Evolutionary conservation across 371 early-diverging fungal genomes (phyloP), one percentile per base, ranked within the genome.

Genomic region (Polyrhizophydium stewartii): DNA sequence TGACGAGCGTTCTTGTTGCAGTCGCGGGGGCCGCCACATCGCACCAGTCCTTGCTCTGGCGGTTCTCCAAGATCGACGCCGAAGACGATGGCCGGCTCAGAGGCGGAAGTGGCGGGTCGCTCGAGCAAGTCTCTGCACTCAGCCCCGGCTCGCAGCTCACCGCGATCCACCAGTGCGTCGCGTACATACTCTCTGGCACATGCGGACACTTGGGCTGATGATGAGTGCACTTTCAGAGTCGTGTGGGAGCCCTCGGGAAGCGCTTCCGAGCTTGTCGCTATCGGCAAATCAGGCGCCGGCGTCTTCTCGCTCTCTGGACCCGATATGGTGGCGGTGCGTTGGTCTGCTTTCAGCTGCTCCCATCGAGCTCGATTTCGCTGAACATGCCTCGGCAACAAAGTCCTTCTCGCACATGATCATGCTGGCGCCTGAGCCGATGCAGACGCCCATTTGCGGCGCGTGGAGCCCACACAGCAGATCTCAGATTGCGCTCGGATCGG

Each of bases 401-500:
- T 35, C 35, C 35, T 35, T 35, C 7, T 3, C 7, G 7, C 3
- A 13, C 35, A 35, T 35, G 7, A 35, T 35, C 13, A 3, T 3
- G 3, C 35, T 35, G 3, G 7, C 35, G 3, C 35, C 7, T 13
- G 35, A 35, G 13, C 7, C 35, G 3, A 13, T 3, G 3, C 35
- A 35, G 35, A 13, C 3, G 3, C 3, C 13, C 35, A 35, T 7
- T 13, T 80, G 84, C 51, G 88, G 79, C 0, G 79, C 82, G 5
- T 91, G 92, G 89, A 89, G 87, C 61, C 89, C 91, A 12, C 87
- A 92, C 60, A 62, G 75, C 19, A 46, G 77, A 3, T 82, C 73
- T n/a, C 43, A 81, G 32, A 61, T 91, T 17, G 74, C 86, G 7
- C 73, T 88, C 1, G 82, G 81, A 5, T 79, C 79, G 12, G 88